These are phyloP conservation scores for Solanum virginianum DNA, from an alignment of 257 asterid species.

Conservation along the genomic window DNA sequence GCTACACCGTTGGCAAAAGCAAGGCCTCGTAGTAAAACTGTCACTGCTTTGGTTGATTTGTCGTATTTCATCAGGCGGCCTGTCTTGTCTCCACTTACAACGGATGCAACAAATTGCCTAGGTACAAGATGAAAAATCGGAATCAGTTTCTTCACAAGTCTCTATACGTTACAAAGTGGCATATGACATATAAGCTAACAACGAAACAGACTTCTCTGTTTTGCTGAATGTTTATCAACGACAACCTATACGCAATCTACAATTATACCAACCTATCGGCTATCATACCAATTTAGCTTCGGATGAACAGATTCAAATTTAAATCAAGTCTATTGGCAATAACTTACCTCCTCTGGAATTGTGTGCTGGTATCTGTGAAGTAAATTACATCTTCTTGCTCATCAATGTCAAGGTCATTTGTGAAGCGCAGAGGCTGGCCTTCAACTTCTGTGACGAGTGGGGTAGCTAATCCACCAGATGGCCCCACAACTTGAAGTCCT, in stretches of 20 bases:
- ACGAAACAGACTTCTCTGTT: neutral
- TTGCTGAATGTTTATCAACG: neutral
- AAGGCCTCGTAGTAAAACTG: neutral
- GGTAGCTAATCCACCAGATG: conserved; percentile 48
- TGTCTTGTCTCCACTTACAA: conserved; percentile 14
- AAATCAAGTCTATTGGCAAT: neutral
- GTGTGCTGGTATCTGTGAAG: conserved; percentile 58
- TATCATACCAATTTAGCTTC: neutral
- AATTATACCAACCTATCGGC: neutral
- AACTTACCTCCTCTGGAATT: conserved; percentile 42
- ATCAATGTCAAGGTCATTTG: conserved; percentile 68
- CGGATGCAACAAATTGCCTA: conserved; percentile 48
- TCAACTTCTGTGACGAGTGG: conserved; percentile 41
- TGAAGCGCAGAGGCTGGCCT: conserved; percentile 41
- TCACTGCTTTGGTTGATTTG: neutral
- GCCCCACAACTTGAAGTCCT: conserved; percentile 61
- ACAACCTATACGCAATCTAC: neutral
- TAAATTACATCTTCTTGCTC: conserved; percentile 38
- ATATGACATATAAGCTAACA: neutral
- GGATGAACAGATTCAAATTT: neutral
- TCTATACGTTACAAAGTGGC: neutral
- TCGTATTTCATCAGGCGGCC: conserved; percentile 13
- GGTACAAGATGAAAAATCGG: neutral
- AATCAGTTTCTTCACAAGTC: neutral
- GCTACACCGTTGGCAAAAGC: conserved; percentile 7